Evolutionary conservation across 2,329 filamentous ascomycete species (phyloP).

Genomic region (Apiospora aurea): DNA sequence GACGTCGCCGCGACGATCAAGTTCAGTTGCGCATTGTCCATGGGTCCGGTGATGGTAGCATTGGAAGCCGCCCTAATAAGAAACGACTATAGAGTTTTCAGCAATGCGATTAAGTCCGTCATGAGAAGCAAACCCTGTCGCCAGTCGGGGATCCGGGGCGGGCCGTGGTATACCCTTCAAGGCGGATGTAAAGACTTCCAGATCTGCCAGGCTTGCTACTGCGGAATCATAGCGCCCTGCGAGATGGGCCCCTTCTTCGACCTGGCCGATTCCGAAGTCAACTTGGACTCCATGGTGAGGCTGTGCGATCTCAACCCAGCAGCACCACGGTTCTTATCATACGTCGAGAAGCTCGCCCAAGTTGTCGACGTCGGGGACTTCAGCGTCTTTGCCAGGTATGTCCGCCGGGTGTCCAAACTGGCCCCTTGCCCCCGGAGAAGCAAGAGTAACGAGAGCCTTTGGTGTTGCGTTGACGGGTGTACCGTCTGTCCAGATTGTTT

Average conservation of each 20-base stretch:
- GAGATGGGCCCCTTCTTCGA: slow-evolving; percentile 21
- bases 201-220: slow-evolving; percentile 24
- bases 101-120: neutral
- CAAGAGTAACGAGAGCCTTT: neutral
- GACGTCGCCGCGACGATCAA: neutral
- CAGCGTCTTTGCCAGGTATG: neutral
- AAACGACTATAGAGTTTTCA: slow-evolving; percentile 22
- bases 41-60: slow-evolving; percentile 14
- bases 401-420: neutral
- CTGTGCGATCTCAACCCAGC: slow-evolving; percentile 14
- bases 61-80: neutral
- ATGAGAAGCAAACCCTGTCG: slow-evolving; percentile 7
- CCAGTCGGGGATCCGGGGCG: neutral
- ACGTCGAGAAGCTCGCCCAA: slow-evolving; percentile 20
- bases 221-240: slow-evolving; percentile 20
- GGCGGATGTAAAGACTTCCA: neutral
- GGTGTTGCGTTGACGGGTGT: slow-evolving; percentile 4
- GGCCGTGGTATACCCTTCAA: slow-evolving; percentile 22
- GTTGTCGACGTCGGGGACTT: slow-evolving; percentile 25
- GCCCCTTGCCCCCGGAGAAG: neutral
- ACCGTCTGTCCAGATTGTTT: slow-evolving; percentile 24
- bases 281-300: neutral
- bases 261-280: neutral
- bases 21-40: slow-evolving; percentile 1
- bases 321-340: slow-evolving; percentile 14